A percentile compares a stretch with the other conserved stretches of the same genome.
phyloP scores from a whole-genome alignment of 176 grass and related monocot species.

The Elymus sibiricus region DNA sequence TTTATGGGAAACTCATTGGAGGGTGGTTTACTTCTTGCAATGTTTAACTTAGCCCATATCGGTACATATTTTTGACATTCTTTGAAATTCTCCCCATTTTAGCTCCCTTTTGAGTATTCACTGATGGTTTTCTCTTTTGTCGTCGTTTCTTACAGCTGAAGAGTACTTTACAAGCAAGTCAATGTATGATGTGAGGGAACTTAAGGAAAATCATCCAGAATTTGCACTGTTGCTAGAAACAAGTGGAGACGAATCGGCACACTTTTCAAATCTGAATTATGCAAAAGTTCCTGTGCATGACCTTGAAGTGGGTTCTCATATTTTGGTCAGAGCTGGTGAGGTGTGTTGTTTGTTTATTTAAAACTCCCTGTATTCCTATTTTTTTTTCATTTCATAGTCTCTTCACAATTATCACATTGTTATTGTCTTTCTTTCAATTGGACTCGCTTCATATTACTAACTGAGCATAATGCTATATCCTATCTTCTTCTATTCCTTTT shows the following conservation, averaged over 20 bases:
- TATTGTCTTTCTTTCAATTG: neutral
- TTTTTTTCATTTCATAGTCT: conserved; percentile 1
- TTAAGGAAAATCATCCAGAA: conserved; percentile 91
- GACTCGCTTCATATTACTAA: neutral
- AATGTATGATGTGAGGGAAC: conserved; percentile 94
- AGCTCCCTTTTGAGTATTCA: neutral
- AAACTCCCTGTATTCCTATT: conserved; percentile 5
- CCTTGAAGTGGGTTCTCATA: conserved; percentile 87
- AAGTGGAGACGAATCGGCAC: conserved; percentile 41
- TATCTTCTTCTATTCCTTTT: neutral
- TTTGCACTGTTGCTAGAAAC: conserved; percentile 80
- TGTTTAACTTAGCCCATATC: conserved; percentile 98
- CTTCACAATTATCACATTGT: neutral
- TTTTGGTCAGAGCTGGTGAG: conserved; percentile 98
- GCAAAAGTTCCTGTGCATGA: conserved; percentile 88
- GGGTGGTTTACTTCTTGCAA: conserved; percentile 95
- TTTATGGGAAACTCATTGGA: conserved; percentile 99
- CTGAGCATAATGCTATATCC: neutral
- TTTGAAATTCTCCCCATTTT: neutral
- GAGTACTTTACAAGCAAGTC: conserved; percentile 95
- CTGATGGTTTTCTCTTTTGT: neutral
- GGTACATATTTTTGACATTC: conserved; percentile 45
- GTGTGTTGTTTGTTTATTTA: conserved; percentile 51
- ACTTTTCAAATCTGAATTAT: conserved; percentile 85
- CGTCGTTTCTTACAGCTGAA: conserved; percentile 60